Evolutionary conservation across 495 filamentous ascomycete genomes (phyloP).

Genomic region (Neurospora intermedia): DNA sequence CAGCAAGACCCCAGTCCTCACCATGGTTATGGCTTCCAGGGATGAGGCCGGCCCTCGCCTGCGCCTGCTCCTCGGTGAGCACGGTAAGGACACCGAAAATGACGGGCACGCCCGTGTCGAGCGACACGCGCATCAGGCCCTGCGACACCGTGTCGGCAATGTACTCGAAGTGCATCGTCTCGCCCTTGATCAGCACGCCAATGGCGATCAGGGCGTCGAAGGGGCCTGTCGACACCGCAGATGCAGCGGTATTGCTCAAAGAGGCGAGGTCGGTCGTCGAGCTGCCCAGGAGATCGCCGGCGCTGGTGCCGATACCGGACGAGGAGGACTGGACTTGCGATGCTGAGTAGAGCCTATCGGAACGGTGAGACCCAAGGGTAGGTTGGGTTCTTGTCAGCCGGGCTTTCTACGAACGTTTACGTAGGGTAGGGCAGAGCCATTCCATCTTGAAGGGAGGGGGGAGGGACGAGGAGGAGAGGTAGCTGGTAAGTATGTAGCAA

Average conservation of each 20-base stretch:
- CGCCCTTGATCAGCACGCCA: constrained; percentile 92
- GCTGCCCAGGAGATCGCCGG: constrained; percentile 68
- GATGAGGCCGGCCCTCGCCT: constrained; percentile 70
- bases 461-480: background rate
- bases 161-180: constrained; percentile 98
- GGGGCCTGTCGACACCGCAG: constrained; percentile 38
- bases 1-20: constrained; percentile 74
- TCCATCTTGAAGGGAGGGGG: background rate
- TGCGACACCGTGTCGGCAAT: constrained; percentile 85
- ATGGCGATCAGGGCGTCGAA: constrained; percentile 95
- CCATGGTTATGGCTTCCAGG: constrained; percentile 66
- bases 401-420: background rate
- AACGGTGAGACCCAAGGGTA: background rate
- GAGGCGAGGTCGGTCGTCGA: constrained; percentile 52
- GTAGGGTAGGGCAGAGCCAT: background rate
- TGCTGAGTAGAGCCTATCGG: constrained; percentile 63
- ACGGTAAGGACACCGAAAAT: constrained; percentile 91
- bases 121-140: constrained; percentile 85
- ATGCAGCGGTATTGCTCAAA: constrained; percentile 11
- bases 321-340: constrained; percentile 76
- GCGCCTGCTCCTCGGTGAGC: constrained; percentile 76
- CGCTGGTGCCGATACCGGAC: constrained; percentile 47
- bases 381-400: background rate
- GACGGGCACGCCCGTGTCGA: constrained; percentile 79
- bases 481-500: background rate